Evolutionary conservation across 1,139 yeast genomes (phyloP), one percentile per base, ranked within the genome.

Genomic region (Sugiyamaella grinbergsii): DNA sequence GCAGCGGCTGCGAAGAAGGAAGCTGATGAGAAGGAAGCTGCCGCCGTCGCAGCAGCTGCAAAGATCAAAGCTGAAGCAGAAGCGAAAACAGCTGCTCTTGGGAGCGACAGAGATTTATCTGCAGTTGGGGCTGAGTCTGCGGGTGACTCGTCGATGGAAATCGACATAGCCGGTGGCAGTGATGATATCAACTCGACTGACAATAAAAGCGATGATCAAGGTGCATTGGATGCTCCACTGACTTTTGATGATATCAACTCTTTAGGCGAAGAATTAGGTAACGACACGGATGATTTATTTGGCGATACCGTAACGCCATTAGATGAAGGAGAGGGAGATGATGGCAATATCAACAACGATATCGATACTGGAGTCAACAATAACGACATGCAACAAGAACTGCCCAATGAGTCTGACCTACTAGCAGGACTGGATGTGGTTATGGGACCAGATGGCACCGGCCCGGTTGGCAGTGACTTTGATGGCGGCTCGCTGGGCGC

Each of bases 221-320:
- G 52, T 3, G 40, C 42, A 29, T 37, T 28, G 11, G 44, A 37
- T 40, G 47, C 23, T 4, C 50, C 45, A 11, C 34, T 42, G 15
- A 38, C 22, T n/a, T 7, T 42, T 15, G 42, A 49, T 39, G 56
- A 51, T 15, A 33, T 49, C 26, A 52, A 46, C 4, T 42, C 46
- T 34, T 38, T 38, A 10, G 51, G 43, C 22, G 43, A 36, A 38
- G 48, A 34, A 5, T 52, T 57, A 18, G 54, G 49, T n/a, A 47
- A 46, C 19, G 55, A 38, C 11, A 42, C 47, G 11, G 43, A 45
- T 13, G 49, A 45, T 37, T 22, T 45, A 22, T 45, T 45, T 31
- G 49, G 43, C 10, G 49, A 45, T 41, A 11, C 45, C 7, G 28
- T 32, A 11, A 43, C 47, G 19, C 47, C 47, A 20, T 22, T 41